Conservation (phyloP, 2,329 filamentous ascomycete species). For the Thelonectria rubi region DNA sequence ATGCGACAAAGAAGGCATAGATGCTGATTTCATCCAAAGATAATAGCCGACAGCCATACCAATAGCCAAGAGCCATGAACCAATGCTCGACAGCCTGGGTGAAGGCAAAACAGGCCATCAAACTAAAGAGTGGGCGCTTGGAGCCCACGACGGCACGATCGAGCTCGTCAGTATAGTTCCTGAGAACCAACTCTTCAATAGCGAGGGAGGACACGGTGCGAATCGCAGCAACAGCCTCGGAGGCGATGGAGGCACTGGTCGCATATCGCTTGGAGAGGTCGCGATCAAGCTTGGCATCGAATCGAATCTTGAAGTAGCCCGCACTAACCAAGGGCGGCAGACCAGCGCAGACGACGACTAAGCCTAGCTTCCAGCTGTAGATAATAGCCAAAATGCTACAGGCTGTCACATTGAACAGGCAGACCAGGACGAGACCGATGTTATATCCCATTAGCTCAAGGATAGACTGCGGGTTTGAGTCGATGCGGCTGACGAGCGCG, state of each 20-base stretch:
- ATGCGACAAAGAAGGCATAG: constrained; percentile 60
- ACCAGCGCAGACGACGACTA: constrained; percentile 57
- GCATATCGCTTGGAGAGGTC: constrained; percentile 47
- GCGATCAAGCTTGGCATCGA: constrained; percentile 52
- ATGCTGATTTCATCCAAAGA: constrained; percentile 59
- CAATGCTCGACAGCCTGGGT: constrained; percentile 51
- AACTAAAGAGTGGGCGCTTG: constrained; percentile 42
- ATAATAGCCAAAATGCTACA: constrained; percentile 55
- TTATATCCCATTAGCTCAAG: constrained; percentile 55
- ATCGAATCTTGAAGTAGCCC: constrained; percentile 51
- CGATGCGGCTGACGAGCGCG: constrained; percentile 32
- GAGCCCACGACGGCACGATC: constrained; percentile 44
- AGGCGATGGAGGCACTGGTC: constrained; percentile 53
- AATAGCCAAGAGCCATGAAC: constrained; percentile 54
- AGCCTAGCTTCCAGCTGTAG: constrained; percentile 58
- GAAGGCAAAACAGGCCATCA: constrained; percentile 50
- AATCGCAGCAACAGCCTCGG: constrained; percentile 53
- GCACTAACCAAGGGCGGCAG: constrained; percentile 49
- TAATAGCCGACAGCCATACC: constrained; percentile 51
- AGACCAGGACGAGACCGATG: constrained; percentile 50
- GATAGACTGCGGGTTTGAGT: constrained; percentile 50
- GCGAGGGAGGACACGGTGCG: constrained; percentile 54
- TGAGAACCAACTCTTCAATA: constrained; percentile 49
- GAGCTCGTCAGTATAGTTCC: constrained; percentile 45
- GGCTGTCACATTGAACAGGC: constrained; percentile 48